Base-by-base conservation (phyloP, 2,329 filamentous ascomycete species). In the Aspergillus oerlinghausenensis region DNA sequence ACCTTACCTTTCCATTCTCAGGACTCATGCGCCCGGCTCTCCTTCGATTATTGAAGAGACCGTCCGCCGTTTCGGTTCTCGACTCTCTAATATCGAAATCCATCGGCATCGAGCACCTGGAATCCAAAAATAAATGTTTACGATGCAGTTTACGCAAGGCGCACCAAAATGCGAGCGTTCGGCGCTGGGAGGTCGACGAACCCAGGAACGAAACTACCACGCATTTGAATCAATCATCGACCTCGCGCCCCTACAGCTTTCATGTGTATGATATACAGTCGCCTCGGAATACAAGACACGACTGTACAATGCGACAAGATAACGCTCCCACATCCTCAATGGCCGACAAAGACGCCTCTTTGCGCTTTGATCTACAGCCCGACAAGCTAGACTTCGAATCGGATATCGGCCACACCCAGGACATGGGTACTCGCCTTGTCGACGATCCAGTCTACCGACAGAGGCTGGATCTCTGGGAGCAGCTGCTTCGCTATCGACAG, bases 391-490 rank as follows among this genome's bases (percentile, higher is more conserved):
- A 76, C 23, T 73, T 70, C 52, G 75, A 79, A 61, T 77, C 76
- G 9, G 70, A 77, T 51, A 60, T 78, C 23, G 73, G 73, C 40
- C 69, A 74, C 57, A 65, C 60, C 47, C 55, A 65, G 32, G 63
- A 67, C n/a, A 60, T 73, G 51, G 73, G 74, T 38, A 66, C 63
- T 23, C 73, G 74, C 45, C 60, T 79, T 29, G 65, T 78, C 29
- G 75, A 79, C 52, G 56, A 65, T 38, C 63, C 69, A 4, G 58
- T 52, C 4, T 58, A 66, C 57, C 63, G 63, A 25, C 58, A 70
- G 45, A 69, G 79, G 60, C 71, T 77, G 53, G 63, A 68, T n/a
- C 66, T 79, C 14, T 80, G 77, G 77, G 71, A 73, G 43, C 71
- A 78, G 47, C 61, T 80, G 26, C 66, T 80, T n/a, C 65, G 70